Base-by-base conservation (phyloP, 768 basidiomycete genomes). In the Amanita molliuscula region DNA sequence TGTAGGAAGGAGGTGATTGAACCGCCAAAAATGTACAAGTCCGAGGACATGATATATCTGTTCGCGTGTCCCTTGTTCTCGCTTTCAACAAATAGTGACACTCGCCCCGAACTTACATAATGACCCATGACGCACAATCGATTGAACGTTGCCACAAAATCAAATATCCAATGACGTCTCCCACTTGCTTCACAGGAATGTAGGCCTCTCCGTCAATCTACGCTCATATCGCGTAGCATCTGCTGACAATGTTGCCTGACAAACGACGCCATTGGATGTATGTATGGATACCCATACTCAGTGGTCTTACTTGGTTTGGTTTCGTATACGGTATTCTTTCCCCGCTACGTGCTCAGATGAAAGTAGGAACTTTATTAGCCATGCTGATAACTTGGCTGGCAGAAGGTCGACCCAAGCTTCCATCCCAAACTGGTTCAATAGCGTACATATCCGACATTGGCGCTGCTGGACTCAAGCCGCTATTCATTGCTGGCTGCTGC, bases 381-480 rank as follows among this genome's bases (percentile, higher is more conserved):
- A 78, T 89, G 77, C 64, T 89, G 26, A 74, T 86, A 48, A 78
- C 78, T 25, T 89, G 84, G 84, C 70, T 81, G 20, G 78, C 77
- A 7, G 68, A 72, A n/a, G 83, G 84, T 16, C 67, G 75, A 26
- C 82, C 79, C 7, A 70, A 69, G 58, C 81, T 82, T 55, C 69
- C 70, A 13, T 74, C 81, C 11, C 70, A 75, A 61, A 72, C 79
- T 33, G 74, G 74, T 18, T 62, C 63, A 1, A 77, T 87, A 46
- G 77, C 79, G n/a, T 87, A 83, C 62, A 87, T 89, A 43, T 86
- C 84, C 36, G 85, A 89, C 57, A 65, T 88, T 31, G 86, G 82
- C n/a, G 86, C 88, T 16, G 74, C 74, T 55, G 69, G 73, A 46
- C 67, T 89, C 38, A 88, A 89, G 60, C 87, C 88, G 3, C 71